A percentile compares a stretch with the other conserved stretches of the same genome.
Evolutionary conservation across 768 basidiomycete genomes (phyloP).

Genomic region (Pleurotus platypus): DNA sequence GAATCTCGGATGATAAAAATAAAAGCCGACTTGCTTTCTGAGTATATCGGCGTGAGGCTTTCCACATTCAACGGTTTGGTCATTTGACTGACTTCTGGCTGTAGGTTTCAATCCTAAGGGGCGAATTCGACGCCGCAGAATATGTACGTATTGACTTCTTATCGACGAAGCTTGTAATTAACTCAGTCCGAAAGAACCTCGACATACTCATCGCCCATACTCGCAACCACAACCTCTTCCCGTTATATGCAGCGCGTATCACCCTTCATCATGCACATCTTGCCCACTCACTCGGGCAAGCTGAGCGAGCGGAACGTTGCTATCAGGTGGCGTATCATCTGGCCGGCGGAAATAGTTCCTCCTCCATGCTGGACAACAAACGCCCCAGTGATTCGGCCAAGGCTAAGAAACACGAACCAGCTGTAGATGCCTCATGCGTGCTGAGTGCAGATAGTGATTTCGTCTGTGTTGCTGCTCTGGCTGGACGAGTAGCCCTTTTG

Average conservation of each 20-base stretch:
- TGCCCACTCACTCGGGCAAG: slow-evolving; percentile 59
- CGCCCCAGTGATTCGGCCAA: slow-evolving; percentile 6
- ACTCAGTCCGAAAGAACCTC: slow-evolving; percentile 28
- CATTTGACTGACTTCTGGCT: not conserved
- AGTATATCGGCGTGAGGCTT: slow-evolving; percentile 56
- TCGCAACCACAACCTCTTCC: slow-evolving; percentile 55
- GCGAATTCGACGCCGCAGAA: slow-evolving; percentile 64
- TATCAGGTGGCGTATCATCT: slow-evolving; percentile 62
- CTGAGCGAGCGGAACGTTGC: slow-evolving; percentile 51
- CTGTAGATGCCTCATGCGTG: not conserved
- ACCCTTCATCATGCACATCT: slow-evolving; percentile 71
- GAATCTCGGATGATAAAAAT: slow-evolving; percentile 52
- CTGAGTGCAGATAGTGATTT: slow-evolving; percentile 23
- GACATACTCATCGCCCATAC: slow-evolving; percentile 55
- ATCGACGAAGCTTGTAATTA: not conserved
- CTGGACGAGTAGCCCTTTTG: slow-evolving; percentile 47
- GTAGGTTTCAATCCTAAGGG: slow-evolving; percentile 64
- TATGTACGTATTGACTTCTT: slow-evolving; percentile 31
- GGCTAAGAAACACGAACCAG: slow-evolving; percentile 15
- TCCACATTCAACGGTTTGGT: not conserved
- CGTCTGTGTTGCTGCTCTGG: slow-evolving; percentile 44
- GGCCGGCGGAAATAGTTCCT: slow-evolving; percentile 15
- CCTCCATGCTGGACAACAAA: not conserved
- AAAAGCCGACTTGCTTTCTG: slow-evolving; percentile 69
- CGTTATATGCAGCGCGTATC: slow-evolving; percentile 54